phyloP scores from a whole-genome alignment of 2,329 filamentous ascomycete genomes.

The Harringtonia aguacate region DNA sequence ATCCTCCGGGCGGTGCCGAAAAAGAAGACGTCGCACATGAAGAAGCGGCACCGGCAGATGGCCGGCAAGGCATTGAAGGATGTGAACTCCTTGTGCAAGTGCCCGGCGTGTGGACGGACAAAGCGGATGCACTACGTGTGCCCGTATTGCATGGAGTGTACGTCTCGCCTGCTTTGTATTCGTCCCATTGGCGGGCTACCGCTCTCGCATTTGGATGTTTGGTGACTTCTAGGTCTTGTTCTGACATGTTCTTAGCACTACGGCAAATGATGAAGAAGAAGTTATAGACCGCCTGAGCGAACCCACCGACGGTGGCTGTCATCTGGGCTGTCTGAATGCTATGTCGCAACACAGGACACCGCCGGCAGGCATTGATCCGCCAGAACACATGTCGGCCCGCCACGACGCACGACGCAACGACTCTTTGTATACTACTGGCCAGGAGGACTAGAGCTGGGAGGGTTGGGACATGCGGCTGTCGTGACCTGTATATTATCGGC shows the following conservation, averaged over 20 bases:
- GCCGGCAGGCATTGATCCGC: too few species aligned
- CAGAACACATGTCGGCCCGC: too few species aligned
- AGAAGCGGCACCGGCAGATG: conserved; percentile 87
- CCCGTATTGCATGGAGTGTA: conserved; percentile 50
- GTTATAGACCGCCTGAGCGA: not conserved
- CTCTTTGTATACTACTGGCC: too few species aligned
- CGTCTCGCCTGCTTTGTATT: not conserved
- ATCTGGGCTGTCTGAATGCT: too few species aligned
- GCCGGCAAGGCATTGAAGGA: conserved; percentile 93
- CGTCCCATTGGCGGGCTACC: too few species aligned
- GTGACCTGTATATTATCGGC: not conserved
- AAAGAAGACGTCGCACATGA: conserved; percentile 97
- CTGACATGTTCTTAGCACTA: conserved; percentile 28
- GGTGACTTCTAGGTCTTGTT: not conserved
- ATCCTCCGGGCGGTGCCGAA: conserved; percentile 89
- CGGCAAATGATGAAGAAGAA: conserved; percentile 23
- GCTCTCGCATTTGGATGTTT: not conserved
- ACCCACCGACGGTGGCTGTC: too few species aligned
- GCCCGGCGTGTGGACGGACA: conserved; percentile 74
- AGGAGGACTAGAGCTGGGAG: too few species aligned
- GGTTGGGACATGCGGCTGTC: too few species aligned
- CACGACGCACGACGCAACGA: too few species aligned
- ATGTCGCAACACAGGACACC: too few species aligned
- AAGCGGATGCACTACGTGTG: conserved; percentile 89
- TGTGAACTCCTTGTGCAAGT: conserved; percentile 75